phyloP scores from a whole-genome alignment of 2,329 filamentous ascomycete genomes.

The Sphaerulina musiva region DNA sequence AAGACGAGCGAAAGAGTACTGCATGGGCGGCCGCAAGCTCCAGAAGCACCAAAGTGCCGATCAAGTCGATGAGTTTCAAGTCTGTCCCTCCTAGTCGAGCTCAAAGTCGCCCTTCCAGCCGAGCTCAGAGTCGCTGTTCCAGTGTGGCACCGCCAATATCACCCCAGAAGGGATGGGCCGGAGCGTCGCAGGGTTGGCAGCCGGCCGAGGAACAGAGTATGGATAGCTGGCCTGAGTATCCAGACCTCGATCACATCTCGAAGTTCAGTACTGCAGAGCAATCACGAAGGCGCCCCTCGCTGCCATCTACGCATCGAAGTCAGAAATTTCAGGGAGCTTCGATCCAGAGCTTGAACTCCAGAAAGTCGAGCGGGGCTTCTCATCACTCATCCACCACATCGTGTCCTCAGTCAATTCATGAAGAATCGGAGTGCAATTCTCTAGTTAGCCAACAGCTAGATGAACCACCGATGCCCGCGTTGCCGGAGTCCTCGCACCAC shows the following conservation, averaged over 20 bases:
- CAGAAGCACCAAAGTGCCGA: constrained; percentile 5
- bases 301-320: not conserved
- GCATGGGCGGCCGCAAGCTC: constrained; percentile 7
- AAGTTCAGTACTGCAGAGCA: not conserved
- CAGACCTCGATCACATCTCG: not conserved
- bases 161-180: not conserved
- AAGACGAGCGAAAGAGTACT: not conserved
- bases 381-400: constrained; percentile 3
- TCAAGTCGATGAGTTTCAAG: constrained; percentile 3
- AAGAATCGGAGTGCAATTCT: not conserved
- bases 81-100: not conserved
- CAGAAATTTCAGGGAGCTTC: constrained; percentile 3
- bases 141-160: not conserved
- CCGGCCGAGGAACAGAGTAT: not conserved
- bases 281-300: not conserved
- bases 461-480: not conserved
- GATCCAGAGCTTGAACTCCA: not conserved
- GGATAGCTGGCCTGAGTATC: not conserved
- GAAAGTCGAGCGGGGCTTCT: constrained; percentile 2
- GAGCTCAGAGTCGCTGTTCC: not conserved
- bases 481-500: not conserved
- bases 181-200: not conserved
- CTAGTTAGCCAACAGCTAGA: not conserved
- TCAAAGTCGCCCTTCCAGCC: constrained; percentile 1
- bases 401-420: not conserved